Conservation (phyloP, 129 eudicot species). For the Daucus carota region DH1_v3.0 NC_030386.2:16674501-16675000, state of each 20-base stretch:
- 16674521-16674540: background rate
- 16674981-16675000: constrained; percentile 60
- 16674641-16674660: constrained; percentile 60
- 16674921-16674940: constrained; percentile 78
- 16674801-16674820: no score
- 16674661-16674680: constrained; percentile 86
- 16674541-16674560: constrained; percentile 6
- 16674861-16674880: no score
- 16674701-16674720: background rate
- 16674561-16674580: constrained; percentile 63
- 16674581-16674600: constrained; percentile 49
- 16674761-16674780: no score
- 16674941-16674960: constrained; percentile 72
- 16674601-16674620: constrained; percentile 44
- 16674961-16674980: constrained; percentile 54
- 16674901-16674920: constrained; percentile 6
- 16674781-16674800: no score
- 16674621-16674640: constrained; percentile 54
- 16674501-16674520: background rate
- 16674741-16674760: background rate
- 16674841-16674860: no score
- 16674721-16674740: background rate
- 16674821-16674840: no score
- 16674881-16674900: no score
- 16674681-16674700: constrained; percentile 31